Conservation (phyloP, 2,329 filamentous ascomycete species). For the Epichloe hybrida region DNA sequence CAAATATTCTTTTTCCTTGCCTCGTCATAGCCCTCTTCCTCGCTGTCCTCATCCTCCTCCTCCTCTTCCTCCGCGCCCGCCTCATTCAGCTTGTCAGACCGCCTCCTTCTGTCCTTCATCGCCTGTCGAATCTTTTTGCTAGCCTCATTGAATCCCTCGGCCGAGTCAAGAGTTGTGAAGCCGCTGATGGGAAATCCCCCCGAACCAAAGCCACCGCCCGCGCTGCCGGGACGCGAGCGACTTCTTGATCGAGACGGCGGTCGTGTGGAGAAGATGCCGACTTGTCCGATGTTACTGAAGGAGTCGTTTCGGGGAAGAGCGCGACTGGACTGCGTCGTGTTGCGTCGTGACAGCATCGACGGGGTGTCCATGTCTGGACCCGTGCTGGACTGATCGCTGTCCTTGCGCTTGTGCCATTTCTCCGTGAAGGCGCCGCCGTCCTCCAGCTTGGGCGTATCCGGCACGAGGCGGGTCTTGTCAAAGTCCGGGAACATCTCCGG, state of each 20-base stretch:
- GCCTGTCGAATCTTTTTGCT: slow-evolving; percentile 71
- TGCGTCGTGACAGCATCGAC: slow-evolving; percentile 29
- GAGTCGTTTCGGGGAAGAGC: slow-evolving; percentile 74
- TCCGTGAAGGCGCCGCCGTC: slow-evolving; percentile 16
- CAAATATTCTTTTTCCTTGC: slow-evolving; percentile 29
- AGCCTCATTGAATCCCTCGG: slow-evolving; percentile 67
- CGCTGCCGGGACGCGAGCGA: slow-evolving; percentile 57
- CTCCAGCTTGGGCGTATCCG: slow-evolving; percentile 34
- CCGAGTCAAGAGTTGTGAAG: slow-evolving; percentile 54
- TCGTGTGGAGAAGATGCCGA: slow-evolving; percentile 81
- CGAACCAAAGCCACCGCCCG: slow-evolving; percentile 46
- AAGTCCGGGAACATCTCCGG: slow-evolving; percentile 98
- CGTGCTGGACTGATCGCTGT: slow-evolving; percentile 35
- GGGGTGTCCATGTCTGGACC: slow-evolving; percentile 25
- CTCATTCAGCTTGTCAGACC: slow-evolving; percentile 30
- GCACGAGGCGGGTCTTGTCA: slow-evolving; percentile 58
- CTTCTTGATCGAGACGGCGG: slow-evolving; percentile 68
- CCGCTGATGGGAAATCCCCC: slow-evolving; percentile 52
- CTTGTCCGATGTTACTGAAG: slow-evolving; percentile 76
- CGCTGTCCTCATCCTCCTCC: slow-evolving; percentile 27
- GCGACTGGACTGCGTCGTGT: slow-evolving; percentile 39
- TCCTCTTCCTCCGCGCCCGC: slow-evolving; percentile 19
- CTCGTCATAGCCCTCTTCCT: slow-evolving; percentile 28
- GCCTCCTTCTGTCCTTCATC: slow-evolving; percentile 53
- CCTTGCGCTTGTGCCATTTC: slow-evolving; percentile 23